Base-by-base conservation (phyloP, 306 rosid genomes). In the Trifolium subterraneum region DNA sequence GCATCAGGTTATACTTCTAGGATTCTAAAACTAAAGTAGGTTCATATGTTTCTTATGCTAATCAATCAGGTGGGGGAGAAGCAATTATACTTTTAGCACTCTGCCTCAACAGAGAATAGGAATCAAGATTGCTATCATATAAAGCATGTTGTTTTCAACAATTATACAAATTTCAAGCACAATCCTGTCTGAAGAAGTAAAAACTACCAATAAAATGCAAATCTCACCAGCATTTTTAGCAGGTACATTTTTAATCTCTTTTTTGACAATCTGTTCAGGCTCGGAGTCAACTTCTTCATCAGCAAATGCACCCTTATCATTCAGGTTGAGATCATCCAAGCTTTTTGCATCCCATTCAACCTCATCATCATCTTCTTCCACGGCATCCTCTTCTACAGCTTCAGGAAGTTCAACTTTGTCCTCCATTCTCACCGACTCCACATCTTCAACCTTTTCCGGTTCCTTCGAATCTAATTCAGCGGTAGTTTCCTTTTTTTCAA, bases 331-430 rank as follows among this genome's bases (percentile, higher is more conserved):
- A 78, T 94, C 97, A 72, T 92, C 97, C 96, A 96, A 94, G 84
- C 96, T 92, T 91, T 90, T 94, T 41, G 89, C 90, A 72, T 94
- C 99, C 99, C 97, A 94, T 71, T 92, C 96, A 71, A 90, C 98
- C 78, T 88, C 98, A 29, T 70, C 93, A 0, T 85, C 97, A 3
- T 91, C 98, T 25, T 86, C 93, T 81, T 86, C 91, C 31, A 71
- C 64, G 41, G 50, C 90, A 78, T 81, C 80, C 51, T 90, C 96
- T 71, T 84, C 83, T 52, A 69, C 86, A 70, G 82, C 79, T 78
- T 86, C 95, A 68, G 87, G 64, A 82, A 68, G 82, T 71, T 83
- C 93, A 15, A 82, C 77, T 54, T 87, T 83, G 38, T 88, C 90
- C 68, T 88, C 92, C 45, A 64, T 84, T 59, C 48, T 83, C 42